These are phyloP conservation scores for Saturnispora gosingensis DNA, from an alignment of 805 yeast genomes.

Conservation along the genomic window DNA sequence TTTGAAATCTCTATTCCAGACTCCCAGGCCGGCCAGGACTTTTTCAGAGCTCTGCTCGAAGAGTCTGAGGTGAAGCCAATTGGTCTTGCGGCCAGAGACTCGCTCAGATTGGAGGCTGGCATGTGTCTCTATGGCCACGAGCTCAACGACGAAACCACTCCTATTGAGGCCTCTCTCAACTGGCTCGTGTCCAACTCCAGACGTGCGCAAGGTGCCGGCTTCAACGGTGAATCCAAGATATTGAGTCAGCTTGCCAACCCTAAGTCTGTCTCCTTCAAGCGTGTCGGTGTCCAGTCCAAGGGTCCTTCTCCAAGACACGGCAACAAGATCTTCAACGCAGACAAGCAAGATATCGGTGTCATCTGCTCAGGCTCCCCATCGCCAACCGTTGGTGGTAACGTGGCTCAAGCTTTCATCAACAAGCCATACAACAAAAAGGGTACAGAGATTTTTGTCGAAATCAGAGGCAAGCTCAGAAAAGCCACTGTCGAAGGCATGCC, in stretches of 20 bases:
- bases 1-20: conserved; percentile 80
- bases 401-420: conserved; percentile 84
- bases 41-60: conserved; percentile 51
- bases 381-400: conserved; percentile 59
- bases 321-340: conserved; percentile 47
- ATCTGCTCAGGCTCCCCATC: conserved; percentile 53
- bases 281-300: conserved; percentile 66
- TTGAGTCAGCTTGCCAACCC: conserved; percentile 56
- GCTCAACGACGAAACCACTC: conserved; percentile 67
- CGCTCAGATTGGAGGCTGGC: conserved; percentile 92
- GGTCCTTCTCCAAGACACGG: conserved; percentile 95
- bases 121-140: conserved; percentile 97
- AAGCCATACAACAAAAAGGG: conserved; percentile 67
- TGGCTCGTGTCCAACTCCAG: conserved; percentile 87
- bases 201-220: conserved; percentile 41
- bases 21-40: conserved; percentile 41
- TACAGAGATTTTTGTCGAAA: conserved; percentile 59
- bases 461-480: conserved; percentile 74
- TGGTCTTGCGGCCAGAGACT: conserved; percentile 97
- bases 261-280: conserved; percentile 47
- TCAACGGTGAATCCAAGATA: conserved; percentile 72
- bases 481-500: conserved; percentile 80
- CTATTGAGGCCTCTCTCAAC: conserved; percentile 78
- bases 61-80: conserved; percentile 63
- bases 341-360: conserved; percentile 44